Conservation (phyloP, 2,329 filamentous ascomycete species). For the Pestalotiopsis sp. region DNA sequence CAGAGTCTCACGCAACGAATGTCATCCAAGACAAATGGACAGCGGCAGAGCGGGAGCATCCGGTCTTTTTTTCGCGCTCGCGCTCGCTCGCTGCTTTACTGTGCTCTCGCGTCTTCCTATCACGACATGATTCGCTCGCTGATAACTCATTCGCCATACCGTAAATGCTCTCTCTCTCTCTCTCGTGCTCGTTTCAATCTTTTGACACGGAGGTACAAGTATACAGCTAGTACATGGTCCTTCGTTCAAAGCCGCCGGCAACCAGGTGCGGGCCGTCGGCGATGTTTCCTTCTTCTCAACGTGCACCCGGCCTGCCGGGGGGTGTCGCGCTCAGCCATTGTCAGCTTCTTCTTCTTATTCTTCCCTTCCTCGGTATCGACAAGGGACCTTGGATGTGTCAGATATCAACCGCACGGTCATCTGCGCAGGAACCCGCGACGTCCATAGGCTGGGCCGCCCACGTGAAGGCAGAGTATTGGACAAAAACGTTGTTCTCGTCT, state of each 20-base stretch:
- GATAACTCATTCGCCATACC: too few species aligned
- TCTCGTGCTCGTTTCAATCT: too few species aligned
- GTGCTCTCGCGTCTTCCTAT: not conserved
- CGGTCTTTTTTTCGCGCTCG: not conserved
- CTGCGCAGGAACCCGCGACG: conserved; percentile 38
- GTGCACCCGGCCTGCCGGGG: not conserved
- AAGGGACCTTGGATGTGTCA: not conserved
- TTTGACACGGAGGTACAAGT: too few species aligned
- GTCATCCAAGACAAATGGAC: not conserved
- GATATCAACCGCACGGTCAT: conserved; percentile 28
- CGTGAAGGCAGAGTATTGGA: conserved; percentile 8
- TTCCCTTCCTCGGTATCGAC: not conserved
- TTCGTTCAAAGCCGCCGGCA: not conserved
- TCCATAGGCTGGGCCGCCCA: conserved; percentile 29
- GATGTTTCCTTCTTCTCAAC: conserved; percentile 1
- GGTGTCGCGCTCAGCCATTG: not conserved
- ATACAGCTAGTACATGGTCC: not conserved
- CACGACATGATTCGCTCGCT: not conserved
- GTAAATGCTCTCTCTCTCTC: too few species aligned
- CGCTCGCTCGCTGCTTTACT: not conserved
- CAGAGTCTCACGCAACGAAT: not conserved
- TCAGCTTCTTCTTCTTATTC: not conserved
- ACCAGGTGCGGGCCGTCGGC: conserved; percentile 6
- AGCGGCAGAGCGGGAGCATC: conserved; percentile 8
- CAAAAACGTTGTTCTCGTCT: not conserved